Conservation (phyloP, 805 yeast species). For the Ogataea pignaliae region DNA sequence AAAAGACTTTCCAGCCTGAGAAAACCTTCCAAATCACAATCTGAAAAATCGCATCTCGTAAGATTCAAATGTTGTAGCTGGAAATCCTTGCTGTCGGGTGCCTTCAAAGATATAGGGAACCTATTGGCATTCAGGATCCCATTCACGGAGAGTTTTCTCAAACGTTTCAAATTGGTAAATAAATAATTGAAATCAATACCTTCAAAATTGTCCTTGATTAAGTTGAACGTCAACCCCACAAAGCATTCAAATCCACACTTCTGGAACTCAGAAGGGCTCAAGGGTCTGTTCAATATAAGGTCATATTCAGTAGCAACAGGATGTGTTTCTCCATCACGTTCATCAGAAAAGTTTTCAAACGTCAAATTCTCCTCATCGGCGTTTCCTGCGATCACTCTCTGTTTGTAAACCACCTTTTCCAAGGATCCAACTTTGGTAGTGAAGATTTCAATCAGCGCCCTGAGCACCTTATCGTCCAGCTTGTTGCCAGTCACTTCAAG, state of each 20-base stretch:
- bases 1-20: constrained; percentile 10
- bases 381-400: constrained; percentile 1
- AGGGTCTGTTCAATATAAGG: constrained; percentile 1
- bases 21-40: constrained; percentile 11
- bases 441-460: not conserved
- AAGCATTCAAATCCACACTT: constrained; percentile 5
- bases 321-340: not conserved
- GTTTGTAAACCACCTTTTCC: constrained; percentile 4
- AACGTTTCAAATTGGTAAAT: constrained; percentile 4
- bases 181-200: constrained; percentile 10
- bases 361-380: not conserved
- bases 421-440: not conserved
- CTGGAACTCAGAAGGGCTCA: constrained; percentile 3
- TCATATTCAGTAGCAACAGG: constrained; percentile 2
- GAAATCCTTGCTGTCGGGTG: not conserved
- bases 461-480: not conserved
- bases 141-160: constrained; percentile 13
- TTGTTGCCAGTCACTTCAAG: not conserved
- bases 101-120: not conserved
- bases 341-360: not conserved
- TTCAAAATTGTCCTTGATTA: constrained; percentile 1
- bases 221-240: constrained; percentile 8
- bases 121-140: constrained; percentile 6
- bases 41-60: constrained; percentile 8
- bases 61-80: constrained; percentile 10